phyloP scores from a whole-genome alignment of 192 early-diverging fungal genomes.

The Backusella psychrophila region DNA sequence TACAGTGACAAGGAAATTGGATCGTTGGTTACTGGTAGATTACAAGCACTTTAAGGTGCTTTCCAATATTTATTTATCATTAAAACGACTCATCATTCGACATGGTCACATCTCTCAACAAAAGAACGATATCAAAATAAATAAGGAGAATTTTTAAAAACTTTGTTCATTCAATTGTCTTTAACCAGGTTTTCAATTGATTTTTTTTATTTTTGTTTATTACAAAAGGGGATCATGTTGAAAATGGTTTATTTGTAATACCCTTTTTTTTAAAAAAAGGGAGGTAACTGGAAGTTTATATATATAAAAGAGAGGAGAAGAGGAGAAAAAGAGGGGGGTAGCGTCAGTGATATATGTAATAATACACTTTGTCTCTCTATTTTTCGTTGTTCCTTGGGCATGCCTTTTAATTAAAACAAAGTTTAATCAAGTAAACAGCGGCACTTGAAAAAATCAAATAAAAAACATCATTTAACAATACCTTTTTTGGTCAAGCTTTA shows the following conservation, averaged over 20 bases:
- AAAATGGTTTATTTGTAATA: no score
- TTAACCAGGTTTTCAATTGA: background rate
- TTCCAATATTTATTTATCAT: slow-evolving; percentile 1
- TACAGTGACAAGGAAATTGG: slow-evolving; percentile 34
- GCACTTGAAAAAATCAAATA: background rate
- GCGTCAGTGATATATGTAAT: no score
- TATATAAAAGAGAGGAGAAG: background rate
- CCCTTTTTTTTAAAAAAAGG: background rate
- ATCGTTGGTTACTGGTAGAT: slow-evolving; percentile 21
- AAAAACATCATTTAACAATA: background rate
- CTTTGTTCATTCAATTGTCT: no score
- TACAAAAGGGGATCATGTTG: background rate
- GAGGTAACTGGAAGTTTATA: background rate
- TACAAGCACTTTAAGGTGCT: background rate
- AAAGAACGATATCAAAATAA: background rate
- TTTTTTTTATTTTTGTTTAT: background rate
- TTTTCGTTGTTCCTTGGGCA: background rate
- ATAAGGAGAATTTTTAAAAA: background rate
- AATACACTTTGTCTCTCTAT: background rate
- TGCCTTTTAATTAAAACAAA: background rate
- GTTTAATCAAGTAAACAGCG: background rate
- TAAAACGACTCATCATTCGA: background rate
- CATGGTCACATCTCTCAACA: background rate
- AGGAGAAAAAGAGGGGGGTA: background rate
- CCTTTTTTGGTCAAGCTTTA: background rate